Evolutionary conservation across 768 basidiomycete species (phyloP), one percentile per base, ranked within the genome.

Genomic region (Thelephora ganbajun): DNA sequence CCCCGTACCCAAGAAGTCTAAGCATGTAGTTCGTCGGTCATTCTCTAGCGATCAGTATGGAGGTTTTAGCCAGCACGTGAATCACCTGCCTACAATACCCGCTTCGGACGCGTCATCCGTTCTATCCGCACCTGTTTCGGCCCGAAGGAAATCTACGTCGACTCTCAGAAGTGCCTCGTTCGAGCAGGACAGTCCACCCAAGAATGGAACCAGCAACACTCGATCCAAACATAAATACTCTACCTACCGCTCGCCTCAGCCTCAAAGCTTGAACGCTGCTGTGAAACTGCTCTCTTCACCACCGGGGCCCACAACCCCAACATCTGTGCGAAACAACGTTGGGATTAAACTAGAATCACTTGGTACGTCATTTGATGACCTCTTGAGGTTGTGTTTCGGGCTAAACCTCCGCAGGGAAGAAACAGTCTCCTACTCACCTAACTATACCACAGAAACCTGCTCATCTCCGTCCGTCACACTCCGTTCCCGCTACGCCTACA

Each of bases 221-320:
- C 39, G 39, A 41, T 16, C 39, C 39, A 41, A 22, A 41, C 22
- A 6, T 18, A 45, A 77, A 12, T 72, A 74, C 55, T 62, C 77
- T 26, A 66, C 77, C 13, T 67, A 73, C 60, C 70, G 70, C 46
- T 64, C 77, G 14, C 73, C 74, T 41, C 71, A 67, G 46, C 79
- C 80, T 0, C 83, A 85, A 63, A 84, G 81, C 52, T 67, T 88
- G 42, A 75, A 72, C 53, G 83, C 83, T 48, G 83, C 81, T 13
- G 64, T 82, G 33, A 80, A 87, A 61, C 73, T 79, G 63, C 65
- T 60, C 26, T 54, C 53, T 51, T 18, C 39, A 14, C 39, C 39
- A 2, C 9, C 22, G 22, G 9, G 26, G 26, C 26, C 26, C 26
- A 30, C 5, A 30, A 30, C 5, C 26, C 9, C 26, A 30, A 30